Percentiles rank a stretch among this genome's conserved stretches.
These are phyloP conservation scores for Coniosporium uncinatum DNA, from an alignment of 2,329 filamentous ascomycete species.

Conservation along the genomic window DNA sequence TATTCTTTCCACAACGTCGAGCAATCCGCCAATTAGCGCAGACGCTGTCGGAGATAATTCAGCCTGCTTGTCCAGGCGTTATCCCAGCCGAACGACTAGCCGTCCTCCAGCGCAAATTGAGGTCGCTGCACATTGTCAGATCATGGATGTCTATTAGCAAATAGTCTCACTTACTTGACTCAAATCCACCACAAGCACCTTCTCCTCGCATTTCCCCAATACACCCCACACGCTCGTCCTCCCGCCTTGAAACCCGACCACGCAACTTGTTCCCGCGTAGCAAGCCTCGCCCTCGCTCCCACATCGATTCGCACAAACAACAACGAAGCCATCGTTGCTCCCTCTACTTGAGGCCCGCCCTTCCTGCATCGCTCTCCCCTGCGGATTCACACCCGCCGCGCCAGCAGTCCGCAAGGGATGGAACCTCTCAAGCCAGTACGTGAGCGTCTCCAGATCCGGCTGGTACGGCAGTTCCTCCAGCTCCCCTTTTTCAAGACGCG, in stretches of 20 bases:
- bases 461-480: conserved; percentile 37
- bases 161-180: conserved; percentile 28
- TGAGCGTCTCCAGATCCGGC: conserved; percentile 67
- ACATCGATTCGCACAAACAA: conserved; percentile 66
- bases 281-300: conserved; percentile 60
- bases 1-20: too few relatives aligned
- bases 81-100: too few relatives aligned
- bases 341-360: too few relatives aligned
- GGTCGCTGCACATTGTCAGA: too few relatives aligned
- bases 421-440: conserved; percentile 70
- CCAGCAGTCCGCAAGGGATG: conserved; percentile 46
- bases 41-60: too few relatives aligned
- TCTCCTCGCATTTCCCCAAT: conserved; percentile 64
- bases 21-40: too few relatives aligned
- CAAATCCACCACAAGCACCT: conserved; percentile 64
- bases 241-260: conserved; percentile 57
- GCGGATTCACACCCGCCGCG: conserved; percentile 8
- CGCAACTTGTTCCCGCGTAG: conserved; percentile 71
- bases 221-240: conserved; percentile 65
- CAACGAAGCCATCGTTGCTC: too few relatives aligned
- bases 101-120: too few relatives aligned
- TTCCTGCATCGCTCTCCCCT: conserved; percentile 14
- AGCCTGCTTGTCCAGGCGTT: too few relatives aligned
- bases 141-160: too few relatives aligned
- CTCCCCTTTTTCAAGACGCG: conserved; percentile 44